These are phyloP conservation scores for Daldinia caldariorum DNA, from an alignment of 495 filamentous ascomycete genomes.

Conservation along the genomic window DNA sequence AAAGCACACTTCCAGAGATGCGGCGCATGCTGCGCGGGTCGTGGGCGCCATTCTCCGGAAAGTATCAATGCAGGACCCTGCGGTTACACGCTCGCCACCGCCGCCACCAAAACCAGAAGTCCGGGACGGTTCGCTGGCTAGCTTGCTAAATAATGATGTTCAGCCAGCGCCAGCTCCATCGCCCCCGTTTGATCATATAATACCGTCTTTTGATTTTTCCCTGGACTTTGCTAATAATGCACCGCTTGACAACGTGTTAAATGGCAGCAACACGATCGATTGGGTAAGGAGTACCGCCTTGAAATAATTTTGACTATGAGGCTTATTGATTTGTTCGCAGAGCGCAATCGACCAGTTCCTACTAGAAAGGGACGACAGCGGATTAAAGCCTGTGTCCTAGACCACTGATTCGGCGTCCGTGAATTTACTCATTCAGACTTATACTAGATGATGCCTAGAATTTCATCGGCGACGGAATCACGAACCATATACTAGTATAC, in stretches of 20 bases:
- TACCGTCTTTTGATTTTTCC: conserved; percentile 37
- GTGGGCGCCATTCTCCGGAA: conserved; percentile 53
- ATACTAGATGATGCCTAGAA: conserved; percentile 16
- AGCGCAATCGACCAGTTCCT: conserved; percentile 50
- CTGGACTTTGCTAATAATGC: conserved; percentile 37
- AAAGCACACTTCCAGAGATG: conserved; percentile 45
- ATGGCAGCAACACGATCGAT: conserved; percentile 47
- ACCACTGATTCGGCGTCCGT: background rate
- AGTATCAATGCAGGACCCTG: conserved; percentile 43
- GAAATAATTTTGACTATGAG: background rate
- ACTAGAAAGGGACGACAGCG: conserved; percentile 42
- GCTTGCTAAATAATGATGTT: conserved; percentile 45
- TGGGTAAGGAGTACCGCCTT: conserved; percentile 50
- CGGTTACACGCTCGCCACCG: conserved; percentile 32
- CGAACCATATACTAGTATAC: conserved; percentile 14
- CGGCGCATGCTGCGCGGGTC: conserved; percentile 52
- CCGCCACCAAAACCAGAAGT: conserved; percentile 44
- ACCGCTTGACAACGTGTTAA: conserved; percentile 46
- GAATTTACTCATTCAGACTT: background rate
- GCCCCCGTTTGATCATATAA: conserved; percentile 20
- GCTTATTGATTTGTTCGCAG: conserved; percentile 40
- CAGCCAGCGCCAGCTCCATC: conserved; percentile 29
- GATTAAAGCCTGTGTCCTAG: conserved; percentile 33
- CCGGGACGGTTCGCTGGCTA: conserved; percentile 40
- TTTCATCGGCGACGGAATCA: conserved; percentile 26